Evolutionary conservation across 2,329 filamentous ascomycete genomes (phyloP).

Genomic region (Neonectria sp.): DNA sequence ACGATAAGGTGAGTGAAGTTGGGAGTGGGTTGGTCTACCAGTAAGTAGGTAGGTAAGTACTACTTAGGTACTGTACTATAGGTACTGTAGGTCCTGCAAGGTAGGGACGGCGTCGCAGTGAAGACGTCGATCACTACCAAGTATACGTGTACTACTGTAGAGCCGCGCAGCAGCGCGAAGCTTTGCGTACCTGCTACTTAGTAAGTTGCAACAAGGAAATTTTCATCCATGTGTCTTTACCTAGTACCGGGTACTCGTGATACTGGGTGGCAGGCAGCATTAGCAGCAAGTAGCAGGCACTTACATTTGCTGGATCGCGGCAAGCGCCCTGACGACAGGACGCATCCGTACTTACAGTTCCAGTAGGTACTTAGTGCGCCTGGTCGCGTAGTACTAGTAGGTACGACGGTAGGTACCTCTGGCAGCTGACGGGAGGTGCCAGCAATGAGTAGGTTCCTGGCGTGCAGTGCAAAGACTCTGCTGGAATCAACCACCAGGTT

Average conservation of each 20-base stretch:
- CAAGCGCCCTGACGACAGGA: neutral
- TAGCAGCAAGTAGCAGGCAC: neutral
- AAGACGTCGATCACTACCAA: neutral
- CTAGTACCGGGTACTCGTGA: neutral
- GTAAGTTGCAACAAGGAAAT: neutral
- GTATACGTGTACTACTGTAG: no score
- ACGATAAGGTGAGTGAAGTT: constrained; percentile 19
- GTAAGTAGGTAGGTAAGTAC: no score
- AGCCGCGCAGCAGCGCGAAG: neutral
- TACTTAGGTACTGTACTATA: neutral
- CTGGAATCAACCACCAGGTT: constrained; percentile 30
- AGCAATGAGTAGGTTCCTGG: no score
- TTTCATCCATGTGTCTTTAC: neutral
- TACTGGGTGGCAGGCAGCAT: neutral
- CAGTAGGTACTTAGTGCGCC: neutral
- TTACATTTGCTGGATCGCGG: neutral
- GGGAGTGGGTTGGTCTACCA: neutral
- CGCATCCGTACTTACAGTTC: neutral
- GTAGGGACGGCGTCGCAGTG: neutral
- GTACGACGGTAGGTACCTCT: neutral
- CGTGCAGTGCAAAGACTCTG: constrained; percentile 1
- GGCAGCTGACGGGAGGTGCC: neutral
- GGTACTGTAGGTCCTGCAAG: neutral
- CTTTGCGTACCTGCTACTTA: neutral
- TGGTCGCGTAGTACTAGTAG: neutral